These are phyloP conservation scores for Lipomyces mesembrius DNA, from an alignment of 805 yeast species.

Conservation along the genomic window DNA sequence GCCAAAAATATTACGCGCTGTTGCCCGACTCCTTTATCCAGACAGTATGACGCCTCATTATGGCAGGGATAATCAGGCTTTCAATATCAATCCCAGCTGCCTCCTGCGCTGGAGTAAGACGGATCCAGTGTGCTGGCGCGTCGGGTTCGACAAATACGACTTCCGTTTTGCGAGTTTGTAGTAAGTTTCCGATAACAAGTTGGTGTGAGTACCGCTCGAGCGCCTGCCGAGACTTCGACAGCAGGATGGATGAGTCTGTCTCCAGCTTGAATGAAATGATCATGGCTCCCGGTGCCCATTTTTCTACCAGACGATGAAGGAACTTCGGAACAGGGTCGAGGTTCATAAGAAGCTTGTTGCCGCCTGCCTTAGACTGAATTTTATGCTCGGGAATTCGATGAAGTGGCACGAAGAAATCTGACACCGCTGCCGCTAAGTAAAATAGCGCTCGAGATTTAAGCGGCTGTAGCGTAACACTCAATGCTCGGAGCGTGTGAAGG, in stretches of 20 bases:
- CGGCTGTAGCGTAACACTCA: conserved; percentile 63
- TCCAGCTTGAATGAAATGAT: conserved; percentile 92
- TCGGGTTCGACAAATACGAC: conserved; percentile 79
- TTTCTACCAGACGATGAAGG: conserved; percentile 79
- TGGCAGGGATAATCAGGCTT: conserved; percentile 76
- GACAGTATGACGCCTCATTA: conserved; percentile 61
- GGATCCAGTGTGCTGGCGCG: conserved; percentile 42
- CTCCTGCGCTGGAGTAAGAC: conserved; percentile 51
- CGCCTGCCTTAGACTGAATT: conserved; percentile 76
- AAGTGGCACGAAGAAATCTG: conserved; percentile 91
- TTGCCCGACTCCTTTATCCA: conserved; percentile 55
- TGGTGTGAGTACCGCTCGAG: conserved; percentile 87
- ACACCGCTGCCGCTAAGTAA: conserved; percentile 95
- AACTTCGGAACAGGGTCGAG: conserved; percentile 97
- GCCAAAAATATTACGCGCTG: not conserved
- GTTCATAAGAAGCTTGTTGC: conserved; percentile 79
- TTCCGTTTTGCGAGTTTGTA: conserved; percentile 85
- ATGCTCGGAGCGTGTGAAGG: conserved; percentile 74
- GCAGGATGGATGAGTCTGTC: conserved; percentile 73
- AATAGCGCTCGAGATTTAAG: conserved; percentile 67
- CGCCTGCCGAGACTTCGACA: conserved; percentile 78
- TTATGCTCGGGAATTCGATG: conserved; percentile 90
- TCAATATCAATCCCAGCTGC: conserved; percentile 66
- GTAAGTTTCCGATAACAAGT: conserved; percentile 88
- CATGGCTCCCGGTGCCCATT: conserved; percentile 96